Base-by-base conservation (phyloP, 2,329 filamentous ascomycete species). In the Pseudogymnoascus pannorum region DNA sequence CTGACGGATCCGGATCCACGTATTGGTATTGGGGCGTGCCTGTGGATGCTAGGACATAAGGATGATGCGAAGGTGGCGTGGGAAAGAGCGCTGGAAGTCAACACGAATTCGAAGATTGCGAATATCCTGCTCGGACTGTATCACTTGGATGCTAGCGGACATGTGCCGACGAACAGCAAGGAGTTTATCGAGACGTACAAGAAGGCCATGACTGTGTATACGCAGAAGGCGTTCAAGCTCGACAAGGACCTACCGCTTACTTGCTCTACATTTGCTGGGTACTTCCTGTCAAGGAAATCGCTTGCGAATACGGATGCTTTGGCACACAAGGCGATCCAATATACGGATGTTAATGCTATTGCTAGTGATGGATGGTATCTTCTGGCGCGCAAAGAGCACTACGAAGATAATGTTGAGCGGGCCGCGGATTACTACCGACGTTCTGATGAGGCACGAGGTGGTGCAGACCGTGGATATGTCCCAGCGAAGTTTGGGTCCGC, bases 341-440 rank as follows among this genome's bases (percentile, higher is more conserved):
- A 91, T 69, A 97, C 94, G 2, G 94, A 99, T 71, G 91, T 97
- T 68, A 96, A 96, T 73, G 91, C 92, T 3, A 91, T 97, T 73
- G 93, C 93, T 22, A 96, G 93, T 75, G 95, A 99, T 72, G 95
- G 94, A 35, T 97, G 93, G 92, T 99, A 97, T 75, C 77, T 97
- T 7, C 83, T 97, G 40, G 94, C 92, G 26, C 83, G 92, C 64
- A 97, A 96, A 72, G 91, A 93, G 65, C 94, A 99, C 72, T 91
- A 91, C 67, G 83, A 86, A 62, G 88, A 88, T 42, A 87, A 97
- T 62, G 75, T 84, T 5, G 81, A 87, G 18, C 87, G 86, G 61
- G 93, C 94, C 1, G 85, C 83, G 18, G 91, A 96, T 69, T 96
- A 88, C 74, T 99, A 99, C 75, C 86, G 87, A 61, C 87, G 90